phyloP scores from a whole-genome alignment of 257 asterid genomes.

The Parsonsia alboflavescens region DNA sequence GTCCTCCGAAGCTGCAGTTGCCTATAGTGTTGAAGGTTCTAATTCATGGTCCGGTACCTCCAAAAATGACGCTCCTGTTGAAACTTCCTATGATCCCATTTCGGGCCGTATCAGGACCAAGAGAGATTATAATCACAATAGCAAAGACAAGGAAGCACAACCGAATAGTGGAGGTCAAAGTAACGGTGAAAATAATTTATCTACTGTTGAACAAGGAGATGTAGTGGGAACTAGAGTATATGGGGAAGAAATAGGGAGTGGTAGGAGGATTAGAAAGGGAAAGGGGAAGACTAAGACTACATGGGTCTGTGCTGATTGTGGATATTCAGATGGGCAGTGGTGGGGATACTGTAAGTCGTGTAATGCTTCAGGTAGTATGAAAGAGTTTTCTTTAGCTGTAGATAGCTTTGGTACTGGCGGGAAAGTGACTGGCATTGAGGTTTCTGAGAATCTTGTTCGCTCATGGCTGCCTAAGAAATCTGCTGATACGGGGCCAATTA shows the following conservation, averaged over 20 bases:
- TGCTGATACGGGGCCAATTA: conserved; percentile 30
- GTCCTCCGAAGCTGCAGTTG: conserved; percentile 22
- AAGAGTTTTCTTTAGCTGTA: conserved; percentile 36
- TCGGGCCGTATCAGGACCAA: conserved; percentile 44
- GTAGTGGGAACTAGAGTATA: conserved; percentile 34
- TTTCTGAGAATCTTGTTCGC: conserved; percentile 44
- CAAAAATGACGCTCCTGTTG: conserved; percentile 25
- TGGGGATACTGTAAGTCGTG: conserved; percentile 91
- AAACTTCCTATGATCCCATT: conserved; percentile 47
- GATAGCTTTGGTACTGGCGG: conserved; percentile 16
- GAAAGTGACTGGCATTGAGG: conserved; percentile 47
- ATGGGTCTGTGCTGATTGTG: conserved; percentile 74
- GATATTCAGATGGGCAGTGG: conserved; percentile 87
- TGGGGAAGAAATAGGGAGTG: conserved; percentile 44
- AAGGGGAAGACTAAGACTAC: conserved; percentile 59
- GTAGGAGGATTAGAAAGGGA: conserved; percentile 36
- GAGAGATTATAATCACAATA: conserved; percentile 17
- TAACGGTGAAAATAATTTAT: conserved; percentile 3
- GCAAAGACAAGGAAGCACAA: conserved; percentile 16
- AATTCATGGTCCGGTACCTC: conserved; percentile 18
- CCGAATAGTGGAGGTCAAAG: conserved; percentile 13
- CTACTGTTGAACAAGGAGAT: conserved; percentile 24
- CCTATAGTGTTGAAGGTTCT: conserved; percentile 19
- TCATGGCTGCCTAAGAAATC: conserved; percentile 59
- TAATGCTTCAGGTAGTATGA: conserved; percentile 58